These are phyloP conservation scores for Hymenoscyphus fructigenus DNA, from an alignment of 2,329 filamentous ascomycete genomes.

Conservation along the genomic window DNA sequence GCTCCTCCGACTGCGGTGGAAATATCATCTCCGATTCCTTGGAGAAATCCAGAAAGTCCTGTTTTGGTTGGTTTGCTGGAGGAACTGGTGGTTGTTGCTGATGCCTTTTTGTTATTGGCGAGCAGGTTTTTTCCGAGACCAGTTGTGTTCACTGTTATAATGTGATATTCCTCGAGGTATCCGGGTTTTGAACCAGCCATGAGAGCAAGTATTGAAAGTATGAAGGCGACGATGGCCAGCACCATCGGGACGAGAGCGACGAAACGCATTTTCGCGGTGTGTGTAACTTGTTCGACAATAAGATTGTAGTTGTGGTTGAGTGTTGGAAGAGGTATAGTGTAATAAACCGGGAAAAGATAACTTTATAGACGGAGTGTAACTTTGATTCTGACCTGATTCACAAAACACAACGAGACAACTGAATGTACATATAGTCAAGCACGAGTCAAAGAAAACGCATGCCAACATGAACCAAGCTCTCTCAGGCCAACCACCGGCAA, in stretches of 20 bases:
- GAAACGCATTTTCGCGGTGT: conserved; percentile 42
- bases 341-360: background rate
- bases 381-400: background rate
- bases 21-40: conserved; percentile 33
- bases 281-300: background rate
- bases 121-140: conserved; percentile 46
- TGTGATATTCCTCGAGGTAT: conserved; percentile 55
- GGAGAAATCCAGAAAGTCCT: background rate
- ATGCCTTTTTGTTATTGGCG: conserved; percentile 24
- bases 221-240: conserved; percentile 52
- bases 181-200: conserved; percentile 57
- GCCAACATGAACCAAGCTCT: background rate
- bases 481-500: background rate
- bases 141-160: conserved; percentile 60
- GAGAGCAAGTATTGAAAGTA: conserved; percentile 59
- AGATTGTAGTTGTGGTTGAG: background rate
- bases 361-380: background rate
- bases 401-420: background rate
- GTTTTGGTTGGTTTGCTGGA: conserved; percentile 16
- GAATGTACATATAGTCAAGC: conserved; percentile 11
- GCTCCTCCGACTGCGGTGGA: background rate
- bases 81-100: conserved; percentile 4
- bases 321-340: background rate
- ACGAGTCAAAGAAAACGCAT: conserved; percentile 1
- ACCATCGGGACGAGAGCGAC: conserved; percentile 49